phyloP scores from a whole-genome alignment of 2,329 filamentous ascomycete species.

The Hymenoscyphus repandus region DNA sequence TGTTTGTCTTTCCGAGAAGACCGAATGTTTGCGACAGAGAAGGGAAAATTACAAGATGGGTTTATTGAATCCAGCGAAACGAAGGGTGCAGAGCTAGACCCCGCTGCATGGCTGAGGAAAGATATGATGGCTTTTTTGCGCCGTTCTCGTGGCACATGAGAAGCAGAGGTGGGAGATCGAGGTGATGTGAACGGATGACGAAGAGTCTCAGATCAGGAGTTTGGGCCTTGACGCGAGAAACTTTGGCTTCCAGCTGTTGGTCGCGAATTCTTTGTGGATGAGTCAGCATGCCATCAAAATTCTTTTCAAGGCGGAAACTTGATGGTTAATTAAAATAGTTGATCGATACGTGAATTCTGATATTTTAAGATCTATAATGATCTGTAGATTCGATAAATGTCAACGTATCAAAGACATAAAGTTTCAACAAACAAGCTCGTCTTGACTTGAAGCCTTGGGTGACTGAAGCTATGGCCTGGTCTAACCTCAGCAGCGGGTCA shows the following conservation, averaged over 20 bases:
- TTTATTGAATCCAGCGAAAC: slow-evolving; percentile 54
- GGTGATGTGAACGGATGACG: slow-evolving; percentile 2
- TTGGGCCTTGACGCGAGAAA: neutral
- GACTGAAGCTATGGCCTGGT: neutral
- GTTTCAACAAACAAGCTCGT: too few relatives aligned
- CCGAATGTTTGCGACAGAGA: slow-evolving; percentile 29
- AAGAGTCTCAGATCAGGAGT: neutral
- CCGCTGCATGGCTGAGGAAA: slow-evolving; percentile 49
- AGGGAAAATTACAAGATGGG: slow-evolving; percentile 25
- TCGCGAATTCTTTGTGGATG: neutral
- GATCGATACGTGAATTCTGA: too few relatives aligned
- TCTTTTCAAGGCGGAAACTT: too few relatives aligned
- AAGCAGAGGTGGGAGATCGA: neutral
- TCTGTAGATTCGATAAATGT: neutral
- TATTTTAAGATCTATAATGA: too few relatives aligned
- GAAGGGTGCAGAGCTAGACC: slow-evolving; percentile 46
- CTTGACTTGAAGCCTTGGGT: too few relatives aligned
- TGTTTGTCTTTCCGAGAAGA: slow-evolving; percentile 47
- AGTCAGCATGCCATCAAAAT: neutral
- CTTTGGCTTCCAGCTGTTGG: neutral
- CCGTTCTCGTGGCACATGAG: slow-evolving; percentile 27
- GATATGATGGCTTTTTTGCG: slow-evolving; percentile 28
- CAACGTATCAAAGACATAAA: neutral
- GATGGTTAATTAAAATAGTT: too few relatives aligned
- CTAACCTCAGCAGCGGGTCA: neutral